Evolutionary conservation across 1,284 basidiomycete species (phyloP).

Genomic region (Ustilago cynodontis): DNA sequence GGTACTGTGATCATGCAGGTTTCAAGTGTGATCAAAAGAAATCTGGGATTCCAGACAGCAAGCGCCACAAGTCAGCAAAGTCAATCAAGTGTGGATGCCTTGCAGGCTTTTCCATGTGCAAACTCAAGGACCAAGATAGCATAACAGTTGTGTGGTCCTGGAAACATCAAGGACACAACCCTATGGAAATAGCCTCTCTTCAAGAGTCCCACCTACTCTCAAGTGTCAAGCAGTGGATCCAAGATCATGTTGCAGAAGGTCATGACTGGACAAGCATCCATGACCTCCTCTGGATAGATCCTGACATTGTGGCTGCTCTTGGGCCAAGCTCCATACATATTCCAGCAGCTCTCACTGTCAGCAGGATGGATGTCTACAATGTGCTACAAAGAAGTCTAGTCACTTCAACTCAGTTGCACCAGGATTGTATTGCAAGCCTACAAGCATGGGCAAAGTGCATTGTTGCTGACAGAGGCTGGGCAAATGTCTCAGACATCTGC

Average conservation of each 20-base stretch:
- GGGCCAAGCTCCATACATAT: not conserved
- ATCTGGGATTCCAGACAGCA: not conserved
- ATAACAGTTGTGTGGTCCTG: not conserved
- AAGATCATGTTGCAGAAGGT: not conserved
- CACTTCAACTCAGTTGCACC: not conserved
- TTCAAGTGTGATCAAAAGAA: not conserved
- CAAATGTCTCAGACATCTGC: not conserved
- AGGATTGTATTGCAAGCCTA: not conserved
- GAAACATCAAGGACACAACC: not conserved
- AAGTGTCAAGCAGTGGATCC: not conserved
- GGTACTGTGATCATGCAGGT: not conserved
- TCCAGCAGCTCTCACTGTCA: not conserved
- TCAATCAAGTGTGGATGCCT: not conserved
- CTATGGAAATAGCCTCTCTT: not conserved
- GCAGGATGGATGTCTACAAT: conserved; percentile 1
- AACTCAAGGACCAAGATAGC: not conserved
- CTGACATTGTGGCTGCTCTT: not conserved
- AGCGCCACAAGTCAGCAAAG: not conserved
- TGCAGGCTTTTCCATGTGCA: not conserved
- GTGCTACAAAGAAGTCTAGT: not conserved
- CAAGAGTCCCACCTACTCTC: not conserved
- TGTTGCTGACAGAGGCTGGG: not conserved
- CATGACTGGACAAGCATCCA: not conserved
- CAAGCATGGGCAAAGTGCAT: not conserved
- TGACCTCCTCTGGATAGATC: not conserved